These are phyloP conservation scores for Nigrospora osmanthi DNA, from an alignment of 2,329 filamentous ascomycete species.

Conservation along the genomic window DNA sequence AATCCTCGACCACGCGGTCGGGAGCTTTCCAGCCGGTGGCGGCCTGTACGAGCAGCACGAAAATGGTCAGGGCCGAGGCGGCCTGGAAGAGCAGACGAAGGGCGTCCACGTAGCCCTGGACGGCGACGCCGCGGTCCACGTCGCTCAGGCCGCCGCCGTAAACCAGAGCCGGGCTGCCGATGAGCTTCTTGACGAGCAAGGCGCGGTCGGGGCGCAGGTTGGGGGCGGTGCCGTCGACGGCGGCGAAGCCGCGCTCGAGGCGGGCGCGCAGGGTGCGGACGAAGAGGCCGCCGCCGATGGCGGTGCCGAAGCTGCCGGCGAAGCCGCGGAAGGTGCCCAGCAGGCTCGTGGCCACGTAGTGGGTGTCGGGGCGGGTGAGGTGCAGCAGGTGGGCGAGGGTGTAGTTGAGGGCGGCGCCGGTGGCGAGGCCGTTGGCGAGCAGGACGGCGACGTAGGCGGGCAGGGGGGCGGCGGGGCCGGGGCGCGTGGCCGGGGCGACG, in stretches of 20 bases:
- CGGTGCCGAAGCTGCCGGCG: constrained; percentile 71
- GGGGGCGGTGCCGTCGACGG: constrained; percentile 29
- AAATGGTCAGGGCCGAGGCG: constrained; percentile 33
- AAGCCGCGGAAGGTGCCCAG: constrained; percentile 76
- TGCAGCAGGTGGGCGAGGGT: constrained; percentile 74
- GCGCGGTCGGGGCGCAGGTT: constrained; percentile 22
- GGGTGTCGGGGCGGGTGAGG: constrained; percentile 55
- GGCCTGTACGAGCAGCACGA: constrained; percentile 39
- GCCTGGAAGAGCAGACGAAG: constrained; percentile 37
- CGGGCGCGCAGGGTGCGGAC: constrained; percentile 48
- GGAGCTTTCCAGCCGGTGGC: constrained; percentile 43
- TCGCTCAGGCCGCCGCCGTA: constrained; percentile 30
- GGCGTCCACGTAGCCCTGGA: constrained; percentile 38
- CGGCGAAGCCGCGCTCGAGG: constrained; percentile 49
- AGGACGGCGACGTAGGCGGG: constrained; percentile 50
- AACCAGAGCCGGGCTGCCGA: constrained; percentile 44
- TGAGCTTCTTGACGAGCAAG: constrained; percentile 35
- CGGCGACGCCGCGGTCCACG: constrained; percentile 35
- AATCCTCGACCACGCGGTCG: constrained; percentile 41
- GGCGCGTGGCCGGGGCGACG: constrained; percentile 44
- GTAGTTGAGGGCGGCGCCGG: constrained; percentile 71
- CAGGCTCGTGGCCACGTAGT: constrained; percentile 70
- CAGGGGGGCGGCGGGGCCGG: constrained; percentile 41
- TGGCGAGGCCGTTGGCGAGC: constrained; percentile 64
- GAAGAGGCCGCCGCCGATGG: constrained; percentile 73